A percentile compares a stretch with the other conserved stretches of the same genome.
phyloP scores from a whole-genome alignment of 1,284 basidiomycete genomes.

The Ganoderma sinense region DNA sequence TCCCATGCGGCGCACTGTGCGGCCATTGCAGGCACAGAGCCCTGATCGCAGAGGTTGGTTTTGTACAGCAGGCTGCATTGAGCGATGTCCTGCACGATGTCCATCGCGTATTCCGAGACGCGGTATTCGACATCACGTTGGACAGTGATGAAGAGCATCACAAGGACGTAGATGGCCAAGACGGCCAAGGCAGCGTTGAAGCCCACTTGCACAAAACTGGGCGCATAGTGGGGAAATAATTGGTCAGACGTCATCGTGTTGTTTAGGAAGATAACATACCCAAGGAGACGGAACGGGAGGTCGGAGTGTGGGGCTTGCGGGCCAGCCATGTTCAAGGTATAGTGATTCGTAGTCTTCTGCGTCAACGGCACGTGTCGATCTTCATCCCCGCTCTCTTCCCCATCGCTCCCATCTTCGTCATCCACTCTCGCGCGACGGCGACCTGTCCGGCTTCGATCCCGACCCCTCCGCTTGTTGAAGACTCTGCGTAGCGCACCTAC shows the following conservation, averaged over 20 bases:
- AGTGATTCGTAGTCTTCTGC: constrained; percentile 76
- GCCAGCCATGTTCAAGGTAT: constrained; percentile 79
- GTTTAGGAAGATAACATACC: constrained; percentile 56
- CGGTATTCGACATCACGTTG: constrained; percentile 91
- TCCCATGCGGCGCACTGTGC: constrained; percentile 90
- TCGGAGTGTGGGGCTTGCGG: constrained; percentile 62
- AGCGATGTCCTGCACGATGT: constrained; percentile 87
- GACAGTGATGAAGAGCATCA: constrained; percentile 90
- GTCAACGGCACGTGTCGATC: constrained; percentile 45
- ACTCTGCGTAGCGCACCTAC: constrained; percentile 76
- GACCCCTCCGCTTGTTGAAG: constrained; percentile 65
- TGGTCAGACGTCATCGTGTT: background rate
- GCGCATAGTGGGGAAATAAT: background rate
- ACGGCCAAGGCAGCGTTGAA: constrained; percentile 92
- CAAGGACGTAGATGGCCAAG: constrained; percentile 85
- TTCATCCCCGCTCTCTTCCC: constrained; percentile 42
- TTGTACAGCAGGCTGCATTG: constrained; percentile 83
- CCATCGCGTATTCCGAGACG: constrained; percentile 87
- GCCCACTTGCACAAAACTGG: constrained; percentile 91
- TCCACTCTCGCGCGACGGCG: constrained; percentile 36
- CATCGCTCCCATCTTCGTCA: constrained; percentile 48
- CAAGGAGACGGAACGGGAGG: constrained; percentile 78
- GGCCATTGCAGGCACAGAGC: constrained; percentile 85
- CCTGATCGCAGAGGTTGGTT: constrained; percentile 83
- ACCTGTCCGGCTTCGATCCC: constrained; percentile 41